Base-by-base conservation (phyloP, 2,329 filamentous ascomycete species). In the Malbranchea zuffiana region DNA sequence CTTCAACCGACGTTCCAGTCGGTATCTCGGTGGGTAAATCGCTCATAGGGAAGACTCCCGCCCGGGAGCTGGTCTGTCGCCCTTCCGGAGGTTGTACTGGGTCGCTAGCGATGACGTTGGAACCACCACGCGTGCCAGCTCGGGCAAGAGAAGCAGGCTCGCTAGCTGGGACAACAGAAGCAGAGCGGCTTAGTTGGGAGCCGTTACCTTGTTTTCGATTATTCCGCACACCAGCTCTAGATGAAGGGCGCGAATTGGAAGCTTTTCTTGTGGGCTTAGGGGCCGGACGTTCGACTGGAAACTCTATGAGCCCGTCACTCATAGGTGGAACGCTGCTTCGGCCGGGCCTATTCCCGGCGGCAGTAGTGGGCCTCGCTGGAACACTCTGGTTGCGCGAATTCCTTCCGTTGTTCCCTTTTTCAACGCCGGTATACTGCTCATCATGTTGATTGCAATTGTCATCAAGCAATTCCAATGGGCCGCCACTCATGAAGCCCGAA, bases 401-500 rank as follows among this genome's bases (percentile, higher is more conserved):
- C 11, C 5, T 27, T 21, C 10, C 17, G 5, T 11, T 27, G 12
- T 28, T 33, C 18, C 16, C 29, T 7, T 15, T 21, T 33, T 33
- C 30, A 6, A 13, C 13, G 25, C 29, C 29, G 11, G 32, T 33
- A 16, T 34, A 32, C 8, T n/a, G n/a, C n/a, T 34, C 27, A 18
- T 40, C 30, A n/a, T n/a, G n/a, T n/a, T n/a, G n/a, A 27, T 40
- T 41, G 20, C 63, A 55, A 16, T 65, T 62, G 29, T 75, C 69
- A 16, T 82, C 79, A 41, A 84, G 74, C 4, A 78, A 66, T 17
- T 80, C 76, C n/a, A 80, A 72, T 11, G 80, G 56, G 5, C 76
- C 73, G n/a, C 80, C 81, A 53, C 82, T 90, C 72, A 87, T 82
- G 51, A 92, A 92, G 1, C 82, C 83, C 10, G 83, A 87, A 53